phyloP scores from a whole-genome alignment of 805 yeast species.

The Candida piceae region DNA sequence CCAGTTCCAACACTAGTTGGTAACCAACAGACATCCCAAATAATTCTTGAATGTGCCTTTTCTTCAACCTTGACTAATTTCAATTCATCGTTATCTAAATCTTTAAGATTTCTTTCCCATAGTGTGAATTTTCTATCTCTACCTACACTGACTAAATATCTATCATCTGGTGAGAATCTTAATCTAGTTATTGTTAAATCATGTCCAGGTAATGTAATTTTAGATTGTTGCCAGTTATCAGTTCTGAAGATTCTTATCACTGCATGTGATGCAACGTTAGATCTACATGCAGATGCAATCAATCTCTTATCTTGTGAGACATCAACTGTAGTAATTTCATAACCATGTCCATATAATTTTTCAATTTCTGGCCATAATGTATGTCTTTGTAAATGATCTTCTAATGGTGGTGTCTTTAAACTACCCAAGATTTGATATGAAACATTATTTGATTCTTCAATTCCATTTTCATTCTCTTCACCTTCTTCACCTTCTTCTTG shows the following conservation, averaged over 20 bases:
- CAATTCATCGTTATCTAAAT: slow-evolving; percentile 22
- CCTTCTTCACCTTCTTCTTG: slow-evolving; percentile 33
- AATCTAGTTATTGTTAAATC: slow-evolving; percentile 80
- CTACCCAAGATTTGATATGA: slow-evolving; percentile 43
- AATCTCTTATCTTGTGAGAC: slow-evolving; percentile 55
- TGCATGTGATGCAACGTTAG: slow-evolving; percentile 81
- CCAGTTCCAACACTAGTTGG: slow-evolving; percentile 33
- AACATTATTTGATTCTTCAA: too few species aligned
- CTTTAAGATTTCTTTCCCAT: slow-evolving; percentile 45
- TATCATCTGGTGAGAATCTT: slow-evolving; percentile 65
- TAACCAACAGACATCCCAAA: slow-evolving; percentile 94
- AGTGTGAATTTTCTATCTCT: slow-evolving; percentile 84
- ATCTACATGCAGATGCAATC: slow-evolving; percentile 87
- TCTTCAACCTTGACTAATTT: slow-evolving; percentile 31
- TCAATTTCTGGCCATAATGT: slow-evolving; percentile 95
- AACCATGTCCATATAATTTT: slow-evolving; percentile 95
- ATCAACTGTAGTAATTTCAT: slow-evolving; percentile 80
- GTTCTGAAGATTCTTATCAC: slow-evolving; percentile 73
- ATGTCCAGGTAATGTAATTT: slow-evolving; percentile 64
- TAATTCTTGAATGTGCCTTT: slow-evolving; percentile 85
- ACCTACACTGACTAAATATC: slow-evolving; percentile 67
- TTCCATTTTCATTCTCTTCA: slow-evolving; percentile 19
- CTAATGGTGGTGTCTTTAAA: slow-evolving; percentile 66
- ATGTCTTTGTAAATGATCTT: slow-evolving; percentile 85
- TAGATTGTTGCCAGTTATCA: slow-evolving; percentile 52